phyloP scores from a whole-genome alignment of 169 alveolate genomes.

The Plasmodium gonderi region DNA sequence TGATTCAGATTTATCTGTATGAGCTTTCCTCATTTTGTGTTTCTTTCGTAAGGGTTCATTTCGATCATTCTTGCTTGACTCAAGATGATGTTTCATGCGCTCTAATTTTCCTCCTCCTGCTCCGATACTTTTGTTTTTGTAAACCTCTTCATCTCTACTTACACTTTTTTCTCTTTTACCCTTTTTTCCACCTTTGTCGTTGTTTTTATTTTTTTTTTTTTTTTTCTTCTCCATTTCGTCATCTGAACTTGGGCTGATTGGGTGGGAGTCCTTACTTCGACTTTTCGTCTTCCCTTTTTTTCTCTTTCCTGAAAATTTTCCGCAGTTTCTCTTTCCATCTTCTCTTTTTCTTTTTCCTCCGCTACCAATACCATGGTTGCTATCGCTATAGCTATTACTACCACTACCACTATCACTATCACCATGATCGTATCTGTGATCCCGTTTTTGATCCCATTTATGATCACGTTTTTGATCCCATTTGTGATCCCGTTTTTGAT shows the following conservation, averaged over 20 bases:
- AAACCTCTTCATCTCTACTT: not conserved
- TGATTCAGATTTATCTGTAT: not conserved
- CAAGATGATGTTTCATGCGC: not conserved
- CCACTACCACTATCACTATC: not conserved
- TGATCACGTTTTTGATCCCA: not conserved
- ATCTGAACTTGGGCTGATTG: constrained; percentile 15
- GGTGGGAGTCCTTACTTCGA: constrained; percentile 1
- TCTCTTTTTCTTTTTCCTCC: not conserved
- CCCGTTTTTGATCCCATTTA: not conserved
- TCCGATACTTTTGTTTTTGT: not conserved
- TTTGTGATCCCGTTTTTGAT: not conserved
- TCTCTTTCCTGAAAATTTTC: not conserved
- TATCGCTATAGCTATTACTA: too few species aligned
- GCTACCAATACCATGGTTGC: too few species aligned
- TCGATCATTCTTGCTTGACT: not conserved
- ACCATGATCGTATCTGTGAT: not conserved
- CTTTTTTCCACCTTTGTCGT: not conserved
- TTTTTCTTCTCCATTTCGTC: not conserved
- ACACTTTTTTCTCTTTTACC: not conserved
- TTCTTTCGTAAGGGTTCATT: not conserved
- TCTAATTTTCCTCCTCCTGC: not conserved
- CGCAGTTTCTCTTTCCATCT: not conserved
- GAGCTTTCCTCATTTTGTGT: not conserved
- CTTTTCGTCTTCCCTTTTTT: not conserved
- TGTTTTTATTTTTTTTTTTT: not conserved